Percentiles rank a stretch among this genome's conserved stretches.
Evolutionary conservation across 179 eudicot species (phyloP).

Genomic region (Carnegiea gigantea): DNA sequence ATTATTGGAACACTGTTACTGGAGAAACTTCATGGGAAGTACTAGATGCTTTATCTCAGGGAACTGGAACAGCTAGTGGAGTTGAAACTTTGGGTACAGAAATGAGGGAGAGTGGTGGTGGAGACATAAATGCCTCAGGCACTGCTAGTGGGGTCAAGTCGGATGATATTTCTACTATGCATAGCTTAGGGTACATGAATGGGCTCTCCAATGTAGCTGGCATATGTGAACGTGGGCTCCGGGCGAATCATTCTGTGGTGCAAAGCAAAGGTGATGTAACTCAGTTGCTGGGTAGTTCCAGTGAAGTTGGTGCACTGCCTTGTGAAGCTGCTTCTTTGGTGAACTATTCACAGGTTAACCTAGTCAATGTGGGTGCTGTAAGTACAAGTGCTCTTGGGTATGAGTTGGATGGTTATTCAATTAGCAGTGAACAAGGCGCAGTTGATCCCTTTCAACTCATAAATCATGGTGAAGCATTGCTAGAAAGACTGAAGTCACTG

Average conservation of each 20-base stretch:
- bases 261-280: conserved; percentile 25
- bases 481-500: conserved; percentile 57
- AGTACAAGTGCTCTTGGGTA: conserved; percentile 27
- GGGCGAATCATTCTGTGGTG: conserved; percentile 22
- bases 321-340: conserved; percentile 26
- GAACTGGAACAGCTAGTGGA: conserved; percentile 33
- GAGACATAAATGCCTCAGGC: conserved; percentile 25
- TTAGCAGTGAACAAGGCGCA: conserved; percentile 35
- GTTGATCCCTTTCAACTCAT: conserved; percentile 48
- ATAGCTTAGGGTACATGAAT: conserved; percentile 31
- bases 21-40: conserved; percentile 98
- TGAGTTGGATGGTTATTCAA: conserved; percentile 25
- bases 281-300: conserved; percentile 28
- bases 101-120: conserved; percentile 27
- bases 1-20: conserved; percentile 83
- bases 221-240: conserved; percentile 23
- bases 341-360: conserved; percentile 25
- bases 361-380: conserved; percentile 23
- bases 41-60: conserved; percentile 60
- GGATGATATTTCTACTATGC: conserved; percentile 21
- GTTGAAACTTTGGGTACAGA: conserved; percentile 37
- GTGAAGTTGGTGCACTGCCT: conserved; percentile 23
- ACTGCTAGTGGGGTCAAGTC: conserved; percentile 25
- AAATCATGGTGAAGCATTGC: conserved; percentile 53
- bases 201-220: conserved; percentile 24